Conservation (phyloP, 1,284 basidiomycete species). For the Cutaneotrichosporon spelunceum region DNA sequence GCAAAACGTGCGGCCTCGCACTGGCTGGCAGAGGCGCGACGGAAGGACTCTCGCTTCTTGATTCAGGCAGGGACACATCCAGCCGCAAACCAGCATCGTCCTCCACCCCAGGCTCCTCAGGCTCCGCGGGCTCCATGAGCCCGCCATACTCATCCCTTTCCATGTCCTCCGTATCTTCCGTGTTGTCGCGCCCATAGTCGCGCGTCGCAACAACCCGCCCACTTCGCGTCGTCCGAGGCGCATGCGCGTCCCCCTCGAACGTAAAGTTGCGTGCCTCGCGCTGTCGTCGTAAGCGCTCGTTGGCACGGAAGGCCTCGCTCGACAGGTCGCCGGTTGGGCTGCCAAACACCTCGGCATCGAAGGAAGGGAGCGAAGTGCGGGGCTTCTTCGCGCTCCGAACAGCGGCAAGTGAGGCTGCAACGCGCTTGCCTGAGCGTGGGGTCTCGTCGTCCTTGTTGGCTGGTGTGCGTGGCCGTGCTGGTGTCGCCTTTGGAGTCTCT, state of each 20-base stretch:
- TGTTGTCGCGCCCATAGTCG: conserved; percentile 30
- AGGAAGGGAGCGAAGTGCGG: conserved; percentile 12
- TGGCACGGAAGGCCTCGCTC: conserved; percentile 41
- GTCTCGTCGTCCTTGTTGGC: neutral
- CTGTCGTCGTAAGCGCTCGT: conserved; percentile 42
- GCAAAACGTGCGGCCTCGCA: conserved; percentile 26
- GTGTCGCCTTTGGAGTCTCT: too few relatives aligned
- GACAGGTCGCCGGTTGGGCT: conserved; percentile 18
- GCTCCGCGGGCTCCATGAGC: conserved; percentile 7
- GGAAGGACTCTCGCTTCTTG: neutral
- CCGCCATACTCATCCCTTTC: conserved; percentile 10
- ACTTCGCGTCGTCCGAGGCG: conserved; percentile 44
- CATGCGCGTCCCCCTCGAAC: conserved; percentile 44
- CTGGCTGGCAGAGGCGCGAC: conserved; percentile 18
- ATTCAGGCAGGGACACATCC: neutral
- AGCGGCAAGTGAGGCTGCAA: conserved; percentile 12
- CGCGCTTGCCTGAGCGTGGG: conserved; percentile 8
- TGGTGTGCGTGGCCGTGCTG: neutral
- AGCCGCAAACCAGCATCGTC: conserved; percentile 8
- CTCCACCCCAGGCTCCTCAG: conserved; percentile 8
- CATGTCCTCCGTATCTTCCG: conserved; percentile 11
- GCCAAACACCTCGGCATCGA: conserved; percentile 26
- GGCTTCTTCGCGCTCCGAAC: conserved; percentile 5
- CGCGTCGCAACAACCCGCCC: conserved; percentile 34
- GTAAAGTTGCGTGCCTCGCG: conserved; percentile 50